Conservation (phyloP, 371 early-diverging fungal genomes). For the Capillidium heterosporum region DNA sequence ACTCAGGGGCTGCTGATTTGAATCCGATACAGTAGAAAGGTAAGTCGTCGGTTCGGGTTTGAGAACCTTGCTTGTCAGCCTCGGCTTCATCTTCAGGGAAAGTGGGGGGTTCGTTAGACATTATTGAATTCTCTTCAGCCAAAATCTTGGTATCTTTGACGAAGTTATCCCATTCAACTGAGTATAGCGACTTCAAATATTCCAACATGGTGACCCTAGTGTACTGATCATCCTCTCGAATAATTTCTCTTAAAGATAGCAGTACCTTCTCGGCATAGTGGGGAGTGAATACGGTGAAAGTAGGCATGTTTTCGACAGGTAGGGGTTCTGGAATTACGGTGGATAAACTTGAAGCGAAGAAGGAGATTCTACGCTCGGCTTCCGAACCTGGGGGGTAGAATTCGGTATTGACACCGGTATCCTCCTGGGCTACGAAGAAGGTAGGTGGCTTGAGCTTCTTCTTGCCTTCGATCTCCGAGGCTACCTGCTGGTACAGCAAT, state of each 20-base stretch:
- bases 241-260: slow-evolving; percentile 62
- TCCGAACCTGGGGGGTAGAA: slow-evolving; percentile 63
- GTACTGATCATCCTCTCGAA: slow-evolving; percentile 64
- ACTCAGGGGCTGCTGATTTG: slow-evolving; percentile 64
- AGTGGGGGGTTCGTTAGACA: slow-evolving; percentile 7
- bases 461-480: slow-evolving; percentile 40
- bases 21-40: slow-evolving; percentile 71
- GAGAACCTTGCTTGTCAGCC: background rate
- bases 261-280: slow-evolving; percentile 81
- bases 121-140: slow-evolving; percentile 36
- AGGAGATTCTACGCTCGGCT: slow-evolving; percentile 70
- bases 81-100: slow-evolving; percentile 8
- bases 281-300: slow-evolving; percentile 74
- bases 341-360: slow-evolving; percentile 76
- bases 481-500: slow-evolving; percentile 50
- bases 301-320: slow-evolving; percentile 69
- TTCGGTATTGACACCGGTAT: slow-evolving; percentile 52
- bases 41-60: slow-evolving; percentile 29
- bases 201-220: slow-evolving; percentile 67
- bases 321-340: slow-evolving; percentile 69
- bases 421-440: slow-evolving; percentile 71
- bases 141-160: slow-evolving; percentile 70
- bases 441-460: slow-evolving; percentile 56
- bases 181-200: slow-evolving; percentile 68
- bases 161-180: slow-evolving; percentile 82